Conservation (phyloP, 441 rosid genomes). For the Aquilaria agallochum region DNA sequence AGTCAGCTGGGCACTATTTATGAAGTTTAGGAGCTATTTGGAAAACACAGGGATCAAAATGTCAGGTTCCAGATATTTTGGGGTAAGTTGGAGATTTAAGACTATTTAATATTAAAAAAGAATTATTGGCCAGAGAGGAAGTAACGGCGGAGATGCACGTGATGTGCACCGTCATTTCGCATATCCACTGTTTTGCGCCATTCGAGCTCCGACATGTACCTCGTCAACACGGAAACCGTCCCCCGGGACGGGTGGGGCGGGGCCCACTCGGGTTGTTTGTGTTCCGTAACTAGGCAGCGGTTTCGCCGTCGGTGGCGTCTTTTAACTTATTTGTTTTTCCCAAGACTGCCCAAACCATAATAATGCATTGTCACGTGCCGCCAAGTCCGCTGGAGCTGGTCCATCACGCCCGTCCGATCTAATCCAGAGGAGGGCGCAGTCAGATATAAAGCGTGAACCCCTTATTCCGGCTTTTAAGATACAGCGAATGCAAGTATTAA, state of each 20-base stretch:
- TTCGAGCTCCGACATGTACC: constrained; percentile 51
- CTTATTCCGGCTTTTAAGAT: too few species aligned
- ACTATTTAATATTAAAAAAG: neutral
- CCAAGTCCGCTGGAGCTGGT: too few species aligned
- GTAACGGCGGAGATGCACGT: constrained; percentile 42
- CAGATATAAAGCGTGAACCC: too few species aligned
- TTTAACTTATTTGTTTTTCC: neutral
- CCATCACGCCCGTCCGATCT: too few species aligned
- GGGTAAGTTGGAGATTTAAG: too few species aligned
- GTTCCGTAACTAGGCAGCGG: neutral
- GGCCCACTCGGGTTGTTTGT: constrained; percentile 20
- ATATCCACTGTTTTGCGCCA: constrained; percentile 11
- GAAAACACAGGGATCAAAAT: neutral
- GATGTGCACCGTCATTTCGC: constrained; percentile 13
- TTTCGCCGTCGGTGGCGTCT: constrained; percentile 70
- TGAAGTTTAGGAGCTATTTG: too few species aligned
- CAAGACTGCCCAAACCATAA: too few species aligned
- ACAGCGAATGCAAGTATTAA: neutral
- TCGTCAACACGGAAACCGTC: constrained; percentile 57
- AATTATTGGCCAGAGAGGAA: constrained; percentile 14
- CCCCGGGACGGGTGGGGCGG: neutral
- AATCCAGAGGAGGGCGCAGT: too few species aligned
- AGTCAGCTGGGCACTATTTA: too few species aligned
- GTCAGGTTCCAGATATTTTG: neutral
- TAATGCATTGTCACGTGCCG: too few species aligned